These are phyloP conservation scores for Trichosanthes truncata DNA, from an alignment of 306 rosid genomes.

Conservation along the genomic window DNA sequence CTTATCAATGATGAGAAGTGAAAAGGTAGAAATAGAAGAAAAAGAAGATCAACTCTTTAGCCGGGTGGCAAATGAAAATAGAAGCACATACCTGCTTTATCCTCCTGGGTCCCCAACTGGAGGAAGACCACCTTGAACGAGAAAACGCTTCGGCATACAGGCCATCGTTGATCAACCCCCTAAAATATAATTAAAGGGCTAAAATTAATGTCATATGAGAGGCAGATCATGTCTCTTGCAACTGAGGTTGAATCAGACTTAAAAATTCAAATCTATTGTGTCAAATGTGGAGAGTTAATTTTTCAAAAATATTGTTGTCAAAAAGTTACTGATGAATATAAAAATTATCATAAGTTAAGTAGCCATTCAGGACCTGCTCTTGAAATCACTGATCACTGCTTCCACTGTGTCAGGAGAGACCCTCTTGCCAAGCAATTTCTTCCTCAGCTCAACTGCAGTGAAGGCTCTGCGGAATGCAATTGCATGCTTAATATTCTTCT, in stretches of 20 bases:
- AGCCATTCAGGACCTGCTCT: slow-evolving; percentile 40
- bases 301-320: background rate
- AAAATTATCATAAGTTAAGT: background rate
- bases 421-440: slow-evolving; percentile 51
- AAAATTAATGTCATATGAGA: background rate
- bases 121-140: slow-evolving; percentile 84
- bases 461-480: slow-evolving; percentile 47
- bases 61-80: background rate
- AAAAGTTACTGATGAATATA: background rate
- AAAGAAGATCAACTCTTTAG: background rate
- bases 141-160: slow-evolving; percentile 52
- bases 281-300: background rate
- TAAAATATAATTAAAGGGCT: slow-evolving; percentile 18
- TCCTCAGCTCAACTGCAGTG: slow-evolving; percentile 64
- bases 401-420: slow-evolving; percentile 45
- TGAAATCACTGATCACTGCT: slow-evolving; percentile 50
- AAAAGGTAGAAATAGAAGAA: background rate
- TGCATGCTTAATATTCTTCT: slow-evolving; percentile 5
- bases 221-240: background rate
- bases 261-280: background rate
- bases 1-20: background rate
- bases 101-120: slow-evolving; percentile 88
- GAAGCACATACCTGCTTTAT: slow-evolving; percentile 52
- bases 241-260: background rate
- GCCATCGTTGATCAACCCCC: slow-evolving; percentile 69